Base-by-base conservation (phyloP, 2,329 filamentous ascomycete species). In the Verruconis gallopava region DNA sequence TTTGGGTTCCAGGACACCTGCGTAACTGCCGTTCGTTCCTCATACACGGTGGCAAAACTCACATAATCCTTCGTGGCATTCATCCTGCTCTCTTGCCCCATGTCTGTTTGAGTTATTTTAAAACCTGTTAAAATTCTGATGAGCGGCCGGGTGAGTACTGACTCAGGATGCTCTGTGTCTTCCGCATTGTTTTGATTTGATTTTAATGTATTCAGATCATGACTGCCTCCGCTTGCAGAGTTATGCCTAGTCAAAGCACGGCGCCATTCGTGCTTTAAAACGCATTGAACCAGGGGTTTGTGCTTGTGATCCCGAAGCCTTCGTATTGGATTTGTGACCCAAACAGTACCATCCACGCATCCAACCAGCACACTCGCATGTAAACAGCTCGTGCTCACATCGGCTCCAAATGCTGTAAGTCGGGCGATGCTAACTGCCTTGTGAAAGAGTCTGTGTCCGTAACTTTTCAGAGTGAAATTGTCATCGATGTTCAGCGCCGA, bases 261-360 rank as follows among this genome's bases (percentile, higher is more conserved):
- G 15, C 64, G 52, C 71, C 72, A 79, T 43, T 76, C 71, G 49
- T 77, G 72, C 18, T 60, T 54, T 48, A 77, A 77, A 69, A 73
- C 75, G 4, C 59, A 66, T 47, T 74, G 70, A 44, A 73, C 64
- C 60, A 64, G 73, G 9, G 68, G 64, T 5, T 62, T 58, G 6
- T 64, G 62, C 47, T 72, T 75, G 12, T 61, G 55, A 43, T 69
- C 67, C 14, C 71, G 47, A 2, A 74, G 53, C 34, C 68, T 65
- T 6, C 63, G 60, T 25, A 75, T 52, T 1, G 71, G 68, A 49
- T 75, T 77, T 2, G 63, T 66, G 1, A 62, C 63, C 5, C 65
- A 53, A 0, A 73, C 68, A 14, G 63, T 62, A 0, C 75, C 75
- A 30, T 66, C 65, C 0, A 67, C 63, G 17, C 65, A 67, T 0